These are phyloP conservation scores for Gautieria morchelliformis DNA, from an alignment of 768 basidiomycete species.

Conservation along the genomic window DNA sequence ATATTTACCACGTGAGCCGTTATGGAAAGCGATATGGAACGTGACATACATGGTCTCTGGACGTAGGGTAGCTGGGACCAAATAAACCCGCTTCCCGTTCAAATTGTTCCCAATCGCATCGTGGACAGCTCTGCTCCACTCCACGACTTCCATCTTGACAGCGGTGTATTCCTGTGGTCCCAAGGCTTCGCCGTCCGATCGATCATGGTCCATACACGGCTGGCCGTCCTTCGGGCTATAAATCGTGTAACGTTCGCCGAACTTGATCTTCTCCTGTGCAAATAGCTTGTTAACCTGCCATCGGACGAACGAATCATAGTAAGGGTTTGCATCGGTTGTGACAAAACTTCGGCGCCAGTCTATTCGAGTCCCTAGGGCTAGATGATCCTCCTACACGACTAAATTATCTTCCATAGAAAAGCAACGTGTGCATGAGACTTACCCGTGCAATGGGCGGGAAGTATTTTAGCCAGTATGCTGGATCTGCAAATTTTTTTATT, in stretches of 20 bases:
- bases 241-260: conserved; percentile 96
- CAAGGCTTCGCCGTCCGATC: conserved; percentile 86
- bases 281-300: conserved; percentile 97
- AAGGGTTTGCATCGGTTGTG: conserved; percentile 93
- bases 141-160: conserved; percentile 86
- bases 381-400: conserved; percentile 51
- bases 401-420: neutral
- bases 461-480: conserved; percentile 84
- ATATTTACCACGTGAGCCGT: neutral
- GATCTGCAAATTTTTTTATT: conserved; percentile 95
- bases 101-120: conserved; percentile 55
- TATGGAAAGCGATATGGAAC: neutral
- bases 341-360: conserved; percentile 96
- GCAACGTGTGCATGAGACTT: conserved; percentile 17
- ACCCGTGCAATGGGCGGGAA: conserved; percentile 95
- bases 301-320: conserved; percentile 92
- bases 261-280: conserved; percentile 86
- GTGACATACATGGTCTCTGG: conserved; percentile 86
- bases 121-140: conserved; percentile 70
- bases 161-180: conserved; percentile 94
- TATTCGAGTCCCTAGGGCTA: conserved; percentile 84
- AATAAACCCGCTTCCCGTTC: conserved; percentile 71
- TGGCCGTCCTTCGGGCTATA: conserved; percentile 99
- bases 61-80: conserved; percentile 93
- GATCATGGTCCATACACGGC: conserved; percentile 99